phyloP scores from a whole-genome alignment of 441 rosid species.

The Mallotus japonicus region DNA sequence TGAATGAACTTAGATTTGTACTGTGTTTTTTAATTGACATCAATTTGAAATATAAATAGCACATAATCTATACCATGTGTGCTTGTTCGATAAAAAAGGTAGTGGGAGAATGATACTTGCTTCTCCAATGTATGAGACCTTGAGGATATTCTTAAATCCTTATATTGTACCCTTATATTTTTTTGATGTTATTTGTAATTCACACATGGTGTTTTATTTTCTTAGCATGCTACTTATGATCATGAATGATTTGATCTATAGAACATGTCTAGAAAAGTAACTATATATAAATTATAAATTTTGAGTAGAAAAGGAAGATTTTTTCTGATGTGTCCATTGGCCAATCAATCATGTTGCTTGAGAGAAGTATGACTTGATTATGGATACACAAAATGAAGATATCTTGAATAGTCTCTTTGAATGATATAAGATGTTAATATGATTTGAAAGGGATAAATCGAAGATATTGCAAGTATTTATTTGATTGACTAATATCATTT shows the following conservation, averaged over 20 bases:
- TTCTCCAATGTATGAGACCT: background rate
- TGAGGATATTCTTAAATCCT: background rate
- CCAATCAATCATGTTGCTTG: background rate
- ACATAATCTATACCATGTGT: too few species aligned
- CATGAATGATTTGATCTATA: background rate
- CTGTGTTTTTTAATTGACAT: background rate
- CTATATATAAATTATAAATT: too few species aligned
- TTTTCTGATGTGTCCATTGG: too few species aligned
- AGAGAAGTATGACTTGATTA: background rate
- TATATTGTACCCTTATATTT: background rate
- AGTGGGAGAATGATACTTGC: background rate
- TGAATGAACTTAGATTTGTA: background rate
- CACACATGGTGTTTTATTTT: background rate
- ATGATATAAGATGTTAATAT: too few species aligned
- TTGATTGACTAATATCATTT: too few species aligned
- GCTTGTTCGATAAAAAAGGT: background rate
- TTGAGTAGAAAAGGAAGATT: background rate
- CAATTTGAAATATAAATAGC: background rate
- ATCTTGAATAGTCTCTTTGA: too few species aligned
- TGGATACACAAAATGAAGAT: background rate
- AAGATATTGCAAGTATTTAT: too few species aligned
- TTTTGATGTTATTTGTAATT: too few species aligned
- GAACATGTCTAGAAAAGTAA: background rate
- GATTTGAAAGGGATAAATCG: too few species aligned
- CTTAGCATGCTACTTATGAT: background rate